Conservation (phyloP, 176 grass and related monocot genomes). For the Aegilops longissima region DNA sequence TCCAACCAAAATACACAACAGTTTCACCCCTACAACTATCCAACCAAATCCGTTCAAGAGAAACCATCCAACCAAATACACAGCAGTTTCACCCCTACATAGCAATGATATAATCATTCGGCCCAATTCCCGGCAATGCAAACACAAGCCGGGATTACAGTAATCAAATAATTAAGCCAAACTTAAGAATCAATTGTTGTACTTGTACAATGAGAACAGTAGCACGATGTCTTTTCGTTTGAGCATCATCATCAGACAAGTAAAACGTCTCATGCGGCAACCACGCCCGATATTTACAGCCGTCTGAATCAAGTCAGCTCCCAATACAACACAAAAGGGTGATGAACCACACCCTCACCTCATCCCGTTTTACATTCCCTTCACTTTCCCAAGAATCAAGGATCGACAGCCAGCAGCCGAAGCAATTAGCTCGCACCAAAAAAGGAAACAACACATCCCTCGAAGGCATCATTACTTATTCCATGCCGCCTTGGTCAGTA, state of each 20-base stretch:
- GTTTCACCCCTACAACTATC: too few species aligned
- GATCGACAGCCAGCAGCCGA: not conserved
- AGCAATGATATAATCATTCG: not conserved
- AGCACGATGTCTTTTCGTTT: not conserved
- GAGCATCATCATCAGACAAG: not conserved
- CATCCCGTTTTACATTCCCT: not conserved
- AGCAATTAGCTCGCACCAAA: not conserved
- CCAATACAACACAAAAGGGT: not conserved
- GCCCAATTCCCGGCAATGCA: not conserved
- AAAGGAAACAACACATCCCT: not conserved
- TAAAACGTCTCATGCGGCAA: not conserved
- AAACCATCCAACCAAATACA: too few species aligned
- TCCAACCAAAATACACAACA: not conserved
- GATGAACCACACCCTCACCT: not conserved
- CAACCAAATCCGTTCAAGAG: too few species aligned
- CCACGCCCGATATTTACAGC: slow-evolving; percentile 4
- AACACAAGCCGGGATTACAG: not conserved
- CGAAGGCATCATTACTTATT: slow-evolving; percentile 9
- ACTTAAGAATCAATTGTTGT: not conserved
- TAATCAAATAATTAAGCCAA: not conserved
- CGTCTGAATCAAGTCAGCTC: not conserved
- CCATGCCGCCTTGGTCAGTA: slow-evolving; percentile 26
- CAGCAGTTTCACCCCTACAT: not conserved
- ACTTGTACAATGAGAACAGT: not conserved
- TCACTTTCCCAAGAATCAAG: slow-evolving; percentile 2